Evolutionary conservation across 176 grass and related monocot species (phyloP).

Genomic region (Tillandsia fasciculata): DNA sequence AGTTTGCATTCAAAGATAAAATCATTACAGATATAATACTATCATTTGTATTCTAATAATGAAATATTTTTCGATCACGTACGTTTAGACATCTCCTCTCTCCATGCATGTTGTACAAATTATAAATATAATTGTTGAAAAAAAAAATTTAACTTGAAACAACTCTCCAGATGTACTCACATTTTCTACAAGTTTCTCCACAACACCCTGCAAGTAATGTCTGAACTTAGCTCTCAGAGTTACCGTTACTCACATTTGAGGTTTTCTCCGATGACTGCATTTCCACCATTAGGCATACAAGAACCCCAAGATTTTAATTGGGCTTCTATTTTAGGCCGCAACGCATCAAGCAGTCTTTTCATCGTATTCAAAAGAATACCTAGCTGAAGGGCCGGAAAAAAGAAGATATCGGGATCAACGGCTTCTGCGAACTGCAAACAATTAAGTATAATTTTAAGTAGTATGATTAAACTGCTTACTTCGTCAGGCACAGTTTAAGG

Average conservation of each 20-base stretch:
- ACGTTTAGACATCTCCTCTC: too few relatives aligned
- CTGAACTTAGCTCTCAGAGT: constrained; percentile 81
- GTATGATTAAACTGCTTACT: constrained; percentile 32
- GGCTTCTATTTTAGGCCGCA: constrained; percentile 64
- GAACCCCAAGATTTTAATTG: constrained; percentile 94
- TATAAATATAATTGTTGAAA: too few relatives aligned
- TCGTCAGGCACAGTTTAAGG: constrained; percentile 77
- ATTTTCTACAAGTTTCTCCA: constrained; percentile 87
- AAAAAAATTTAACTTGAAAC: too few relatives aligned
- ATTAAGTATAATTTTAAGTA: constrained; percentile 1
- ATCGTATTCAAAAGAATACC: constrained; percentile 96
- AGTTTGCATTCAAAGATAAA: too few relatives aligned
- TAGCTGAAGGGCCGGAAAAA: constrained; percentile 40
- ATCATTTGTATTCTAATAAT: too few relatives aligned
- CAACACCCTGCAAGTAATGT: constrained; percentile 64
- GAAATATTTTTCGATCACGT: neutral
- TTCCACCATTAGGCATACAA: constrained; percentile 70
- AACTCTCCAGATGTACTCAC: constrained; percentile 31
- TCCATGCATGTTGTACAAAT: too few relatives aligned
- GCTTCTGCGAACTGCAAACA: neutral
- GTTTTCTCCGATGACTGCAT: constrained; percentile 42
- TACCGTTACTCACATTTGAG: constrained; percentile 81
- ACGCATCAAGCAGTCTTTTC: constrained; percentile 82
- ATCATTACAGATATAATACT: too few relatives aligned
- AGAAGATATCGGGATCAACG: neutral